Evolutionary conservation across 108 stramenopile species (phyloP).

Genomic region (Pinguiococcus pyrenoidosus): DNA sequence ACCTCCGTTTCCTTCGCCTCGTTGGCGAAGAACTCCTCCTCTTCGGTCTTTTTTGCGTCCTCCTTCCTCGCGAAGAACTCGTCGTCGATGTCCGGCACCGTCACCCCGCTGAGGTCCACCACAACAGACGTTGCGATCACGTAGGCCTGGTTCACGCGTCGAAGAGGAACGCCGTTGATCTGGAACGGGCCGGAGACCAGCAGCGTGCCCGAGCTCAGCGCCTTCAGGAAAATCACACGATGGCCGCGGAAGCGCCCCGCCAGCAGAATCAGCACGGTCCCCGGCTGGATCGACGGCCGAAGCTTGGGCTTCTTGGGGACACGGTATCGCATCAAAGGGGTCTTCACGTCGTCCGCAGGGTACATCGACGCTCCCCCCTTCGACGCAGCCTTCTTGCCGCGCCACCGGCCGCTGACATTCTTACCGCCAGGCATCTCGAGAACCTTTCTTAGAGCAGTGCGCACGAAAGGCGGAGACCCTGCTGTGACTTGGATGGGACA

Average conservation of each 20-base stretch:
- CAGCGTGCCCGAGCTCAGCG: slow-evolving; percentile 82
- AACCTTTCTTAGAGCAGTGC: too few species aligned
- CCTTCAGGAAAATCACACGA: slow-evolving; percentile 94
- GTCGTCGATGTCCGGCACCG: slow-evolving; percentile 69
- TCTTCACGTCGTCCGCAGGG: slow-evolving; percentile 84
- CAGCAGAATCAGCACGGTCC: slow-evolving; percentile 94
- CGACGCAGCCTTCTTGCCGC: too few species aligned
- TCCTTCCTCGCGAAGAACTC: slow-evolving; percentile 59
- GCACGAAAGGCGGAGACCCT: too few species aligned
- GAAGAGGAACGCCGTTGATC: slow-evolving; percentile 95
- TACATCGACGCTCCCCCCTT: too few species aligned
- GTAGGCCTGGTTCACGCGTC: slow-evolving; percentile 95
- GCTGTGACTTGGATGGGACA: too few species aligned
- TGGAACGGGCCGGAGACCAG: slow-evolving; percentile 94
- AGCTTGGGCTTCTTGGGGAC: slow-evolving; percentile 62
- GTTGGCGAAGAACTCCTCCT: slow-evolving; percentile 46
- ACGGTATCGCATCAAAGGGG: slow-evolving; percentile 43
- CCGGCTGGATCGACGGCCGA: slow-evolving; percentile 84
- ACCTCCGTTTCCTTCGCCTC: slow-evolving; percentile 46
- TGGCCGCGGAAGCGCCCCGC: slow-evolving; percentile 97
- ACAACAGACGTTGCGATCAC: slow-evolving; percentile 95
- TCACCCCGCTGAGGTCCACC: slow-evolving; percentile 72
- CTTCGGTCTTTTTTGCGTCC: slow-evolving; percentile 31
- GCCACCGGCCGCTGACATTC: too few species aligned
- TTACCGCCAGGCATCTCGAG: too few species aligned